Percentiles rank a stretch among this genome's conserved stretches.
phyloP scores from a whole-genome alignment of 2,329 filamentous ascomycete genomes.

The Diaporthe sp. region DNA sequence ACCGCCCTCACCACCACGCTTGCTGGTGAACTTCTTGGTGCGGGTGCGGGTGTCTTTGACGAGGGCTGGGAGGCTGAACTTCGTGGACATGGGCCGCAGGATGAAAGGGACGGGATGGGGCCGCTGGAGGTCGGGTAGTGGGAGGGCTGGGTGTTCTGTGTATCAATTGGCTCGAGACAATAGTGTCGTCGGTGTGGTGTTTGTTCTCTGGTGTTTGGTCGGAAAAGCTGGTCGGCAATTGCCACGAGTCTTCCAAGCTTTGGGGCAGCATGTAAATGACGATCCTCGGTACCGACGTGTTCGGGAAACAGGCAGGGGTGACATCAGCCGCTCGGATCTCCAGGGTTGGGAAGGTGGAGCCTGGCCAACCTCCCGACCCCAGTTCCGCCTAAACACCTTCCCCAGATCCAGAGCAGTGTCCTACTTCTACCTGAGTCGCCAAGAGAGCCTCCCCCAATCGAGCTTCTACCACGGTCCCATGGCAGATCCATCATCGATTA shows the following conservation, averaged over 20 bases:
- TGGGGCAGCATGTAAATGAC: not conserved
- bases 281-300: slow-evolving; percentile 1
- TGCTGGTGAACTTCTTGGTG: slow-evolving; percentile 33
- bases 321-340: slow-evolving; percentile 16
- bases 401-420: too few species aligned
- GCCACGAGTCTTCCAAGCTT: slow-evolving; percentile 1
- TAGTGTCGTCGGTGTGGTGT: not conserved
- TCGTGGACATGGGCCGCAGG: slow-evolving; percentile 33
- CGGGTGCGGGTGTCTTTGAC: slow-evolving; percentile 39
- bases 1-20: slow-evolving; percentile 1
- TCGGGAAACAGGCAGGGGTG: slow-evolving; percentile 15
- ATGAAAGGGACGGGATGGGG: not conserved
- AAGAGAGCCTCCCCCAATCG: not conserved
- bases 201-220: not conserved
- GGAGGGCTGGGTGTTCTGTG: not conserved
- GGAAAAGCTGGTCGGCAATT: not conserved
- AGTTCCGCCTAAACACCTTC: not conserved
- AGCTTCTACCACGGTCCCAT: not conserved
- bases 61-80: slow-evolving; percentile 37
- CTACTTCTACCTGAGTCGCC: not conserved
- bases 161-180: not conserved
- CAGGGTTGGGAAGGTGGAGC: not conserved
- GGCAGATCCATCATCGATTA: not conserved
- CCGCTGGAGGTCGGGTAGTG: not conserved
- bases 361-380: not conserved